Percentiles rank a stretch among this genome's conserved stretches.
These are phyloP conservation scores for Phoenix dactylifera DNA, from an alignment of 176 grass and related monocot species.

Conservation along the genomic window DNA sequence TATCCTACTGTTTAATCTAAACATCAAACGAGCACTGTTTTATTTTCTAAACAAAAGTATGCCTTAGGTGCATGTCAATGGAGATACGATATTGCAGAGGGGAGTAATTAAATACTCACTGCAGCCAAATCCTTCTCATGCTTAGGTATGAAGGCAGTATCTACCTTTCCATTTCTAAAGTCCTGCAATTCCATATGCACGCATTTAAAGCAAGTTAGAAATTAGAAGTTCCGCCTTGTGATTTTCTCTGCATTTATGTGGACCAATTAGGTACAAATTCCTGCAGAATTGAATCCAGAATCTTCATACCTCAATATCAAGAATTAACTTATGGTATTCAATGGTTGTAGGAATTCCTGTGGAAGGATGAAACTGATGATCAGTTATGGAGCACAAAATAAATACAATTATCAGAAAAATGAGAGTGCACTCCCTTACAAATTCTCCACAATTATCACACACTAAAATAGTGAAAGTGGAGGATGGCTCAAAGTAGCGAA, in stretches of 20 bases:
- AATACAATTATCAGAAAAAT: background rate
- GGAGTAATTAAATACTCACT: slow-evolving; percentile 8
- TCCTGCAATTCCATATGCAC: slow-evolving; percentile 22
- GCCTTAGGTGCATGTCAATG: too few relatives aligned
- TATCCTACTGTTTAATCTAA: too few relatives aligned
- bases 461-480: too few relatives aligned
- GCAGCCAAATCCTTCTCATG: slow-evolving; percentile 1
- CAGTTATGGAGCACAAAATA: background rate
- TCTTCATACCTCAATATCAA: slow-evolving; percentile 27
- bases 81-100: too few relatives aligned
- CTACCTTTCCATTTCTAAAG: slow-evolving; percentile 28
- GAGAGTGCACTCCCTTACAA: too few relatives aligned
- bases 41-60: too few relatives aligned
- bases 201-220: background rate
- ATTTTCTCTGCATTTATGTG: too few relatives aligned
- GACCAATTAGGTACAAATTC: too few relatives aligned
- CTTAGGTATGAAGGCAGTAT: slow-evolving; percentile 9
- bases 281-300: background rate
- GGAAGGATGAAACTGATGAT: background rate
- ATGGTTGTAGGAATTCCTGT: slow-evolving; percentile 15
- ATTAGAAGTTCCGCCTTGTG: too few relatives aligned
- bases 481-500: too few relatives aligned
- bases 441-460: too few relatives aligned
- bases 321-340: slow-evolving; percentile 34
- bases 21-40: too few relatives aligned